These are phyloP conservation scores for Penicillium hordei DNA, from an alignment of 2,329 filamentous ascomycete species.

Conservation along the genomic window DNA sequence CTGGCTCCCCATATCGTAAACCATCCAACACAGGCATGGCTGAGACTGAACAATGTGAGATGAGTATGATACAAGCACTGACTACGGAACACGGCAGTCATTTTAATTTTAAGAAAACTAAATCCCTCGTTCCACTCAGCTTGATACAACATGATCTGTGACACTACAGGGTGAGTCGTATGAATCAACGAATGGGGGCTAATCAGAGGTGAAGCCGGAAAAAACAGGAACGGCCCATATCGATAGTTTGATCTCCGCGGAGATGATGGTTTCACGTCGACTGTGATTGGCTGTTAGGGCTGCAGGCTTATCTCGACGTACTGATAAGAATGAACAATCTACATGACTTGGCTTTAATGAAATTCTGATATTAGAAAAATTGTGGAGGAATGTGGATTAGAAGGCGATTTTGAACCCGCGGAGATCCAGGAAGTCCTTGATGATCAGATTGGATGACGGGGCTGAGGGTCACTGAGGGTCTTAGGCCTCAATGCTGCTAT, in stretches of 20 bases:
- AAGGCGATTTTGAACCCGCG: neutral
- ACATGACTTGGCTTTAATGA: neutral
- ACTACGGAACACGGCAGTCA: conserved; percentile 7
- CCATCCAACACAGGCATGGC: conserved; percentile 35
- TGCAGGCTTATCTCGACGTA: conserved; percentile 5
- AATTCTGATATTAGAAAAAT: neutral
- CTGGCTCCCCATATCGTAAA: conserved; percentile 25
- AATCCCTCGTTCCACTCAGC: neutral
- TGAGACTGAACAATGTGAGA: neutral
- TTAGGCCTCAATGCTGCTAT: neutral
- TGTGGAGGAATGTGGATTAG: neutral
- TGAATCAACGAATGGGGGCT: neutral
- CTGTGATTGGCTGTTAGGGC: conserved; percentile 12
- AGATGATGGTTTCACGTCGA: conserved; percentile 7
- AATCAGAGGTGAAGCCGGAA: conserved; percentile 6
- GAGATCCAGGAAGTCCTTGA: neutral
- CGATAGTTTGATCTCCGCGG: conserved; percentile 20
- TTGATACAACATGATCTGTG: neutral
- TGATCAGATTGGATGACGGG: neutral
- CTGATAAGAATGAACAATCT: conserved; percentile 1
- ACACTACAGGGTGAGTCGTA: neutral
- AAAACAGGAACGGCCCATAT: conserved; percentile 11
- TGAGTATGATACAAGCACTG: neutral
- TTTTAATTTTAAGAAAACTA: conserved; percentile 13
- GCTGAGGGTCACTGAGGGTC: neutral